Evolutionary conservation across 1,284 basidiomycete species (phyloP).

Genomic region (Ganoderma leucocontextum): DNA sequence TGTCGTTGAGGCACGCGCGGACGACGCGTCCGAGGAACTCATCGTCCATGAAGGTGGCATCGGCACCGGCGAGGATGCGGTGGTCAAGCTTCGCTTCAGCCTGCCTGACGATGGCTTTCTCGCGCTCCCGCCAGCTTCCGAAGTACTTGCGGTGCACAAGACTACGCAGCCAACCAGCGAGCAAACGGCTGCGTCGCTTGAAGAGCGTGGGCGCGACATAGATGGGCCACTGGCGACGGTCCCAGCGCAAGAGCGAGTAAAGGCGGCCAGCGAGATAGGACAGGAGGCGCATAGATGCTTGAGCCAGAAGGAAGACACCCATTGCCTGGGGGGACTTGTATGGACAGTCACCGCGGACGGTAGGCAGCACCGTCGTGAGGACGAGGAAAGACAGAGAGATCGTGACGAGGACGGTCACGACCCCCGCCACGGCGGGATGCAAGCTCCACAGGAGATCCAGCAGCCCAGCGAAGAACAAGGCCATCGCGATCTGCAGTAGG

Average conservation of each 20-base stretch:
- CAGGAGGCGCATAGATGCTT: constrained; percentile 18
- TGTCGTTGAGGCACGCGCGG: constrained; percentile 29
- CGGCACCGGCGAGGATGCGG: constrained; percentile 32
- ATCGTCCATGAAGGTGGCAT: constrained; percentile 38
- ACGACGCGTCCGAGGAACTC: constrained; percentile 32
- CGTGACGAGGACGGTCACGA: constrained; percentile 31
- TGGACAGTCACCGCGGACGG: constrained; percentile 31
- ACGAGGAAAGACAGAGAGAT: constrained; percentile 28
- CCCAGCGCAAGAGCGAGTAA: constrained; percentile 22
- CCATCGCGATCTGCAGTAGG: constrained; percentile 34
- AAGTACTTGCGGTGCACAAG: constrained; percentile 23
- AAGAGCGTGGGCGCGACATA: constrained; percentile 19
- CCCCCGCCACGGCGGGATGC: constrained; percentile 28
- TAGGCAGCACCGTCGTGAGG: constrained; percentile 33
- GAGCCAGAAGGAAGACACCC: constrained; percentile 27
- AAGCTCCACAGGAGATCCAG: constrained; percentile 36
- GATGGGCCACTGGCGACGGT: constrained; percentile 23
- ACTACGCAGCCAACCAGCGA: constrained; percentile 22
- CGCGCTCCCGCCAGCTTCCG: constrained; percentile 34
- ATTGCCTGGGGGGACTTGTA: constrained; percentile 38
- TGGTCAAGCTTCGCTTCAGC: constrained; percentile 26
- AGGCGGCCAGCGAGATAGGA: constrained; percentile 19
- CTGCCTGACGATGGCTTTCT: constrained; percentile 27
- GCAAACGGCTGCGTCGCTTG: constrained; percentile 14
- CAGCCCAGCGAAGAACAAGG: constrained; percentile 37